A percentile compares a stretch with the other conserved stretches of the same genome.
Conservation (phyloP, 1,284 basidiomycete genomes). For the Ganoderma lingzhi region DNA sequence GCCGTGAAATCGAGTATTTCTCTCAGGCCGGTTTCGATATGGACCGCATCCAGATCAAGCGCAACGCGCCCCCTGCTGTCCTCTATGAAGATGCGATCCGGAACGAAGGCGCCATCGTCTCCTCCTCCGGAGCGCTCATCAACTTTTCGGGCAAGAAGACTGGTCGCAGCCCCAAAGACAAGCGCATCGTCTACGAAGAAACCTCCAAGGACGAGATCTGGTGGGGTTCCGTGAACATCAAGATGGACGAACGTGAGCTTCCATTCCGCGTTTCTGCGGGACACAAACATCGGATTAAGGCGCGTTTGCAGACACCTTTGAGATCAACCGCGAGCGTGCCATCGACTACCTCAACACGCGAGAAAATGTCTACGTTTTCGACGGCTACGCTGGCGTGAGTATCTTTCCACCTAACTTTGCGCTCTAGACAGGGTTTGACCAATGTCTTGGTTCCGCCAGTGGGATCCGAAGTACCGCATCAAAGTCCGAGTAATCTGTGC, state of each 20-base stretch:
- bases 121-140: conserved; percentile 95
- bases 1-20: conserved; percentile 95
- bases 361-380: conserved; percentile 99
- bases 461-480: conserved; percentile 99
- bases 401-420: conserved; percentile 12
- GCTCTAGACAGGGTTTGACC: not conserved
- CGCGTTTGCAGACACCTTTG: conserved; percentile 87
- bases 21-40: conserved; percentile 99
- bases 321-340: conserved; percentile 99
- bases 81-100: conserved; percentile 99
- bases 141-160: conserved; percentile 99
- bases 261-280: not conserved
- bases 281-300: conserved; percentile 12
- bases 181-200: conserved; percentile 99
- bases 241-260: conserved; percentile 93
- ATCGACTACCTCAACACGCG: conserved; percentile 99
- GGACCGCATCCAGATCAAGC: conserved; percentile 88
- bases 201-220: conserved; percentile 98
- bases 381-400: conserved; percentile 91
- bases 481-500: conserved; percentile 99
- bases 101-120: conserved; percentile 98
- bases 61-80: conserved; percentile 94
- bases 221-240: conserved; percentile 99
- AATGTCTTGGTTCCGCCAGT: conserved; percentile 52
- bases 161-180: conserved; percentile 98